Base-by-base conservation (phyloP, 148 eudicot genomes). In the Euryodendron excelsum region DNA sequence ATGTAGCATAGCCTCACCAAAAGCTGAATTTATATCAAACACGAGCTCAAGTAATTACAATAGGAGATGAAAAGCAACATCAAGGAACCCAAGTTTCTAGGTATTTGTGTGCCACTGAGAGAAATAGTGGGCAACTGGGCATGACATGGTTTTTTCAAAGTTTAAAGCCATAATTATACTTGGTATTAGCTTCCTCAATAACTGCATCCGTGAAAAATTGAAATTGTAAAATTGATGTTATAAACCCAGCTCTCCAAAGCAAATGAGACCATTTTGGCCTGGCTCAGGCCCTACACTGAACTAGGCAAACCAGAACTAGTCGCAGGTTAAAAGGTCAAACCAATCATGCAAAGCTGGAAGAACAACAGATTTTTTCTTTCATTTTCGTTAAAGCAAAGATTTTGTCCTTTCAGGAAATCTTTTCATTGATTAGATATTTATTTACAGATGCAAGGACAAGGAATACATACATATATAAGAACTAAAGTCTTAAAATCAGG, bases 1-100 rank as follows among this genome's bases (percentile, higher is more conserved):
- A 73, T 93, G 98, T 76, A 95, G 85, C 98, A 95, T 91, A 75
- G 94, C 92, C 92, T 95, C 94, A 47, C 98, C 98, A 84, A 95
- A 95, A 77, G 90, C 98, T 95, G 85, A 64, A 73, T 66, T 59
- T 39, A 53, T 25, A 39, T 18, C 66, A 64, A 64, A 69, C 2
- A 67, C 63, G 39, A 68, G 68, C 59, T 56, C 34, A 66, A 50
- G 20, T 66, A 9, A 11, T 11, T 55, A 12, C 20, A 30, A 37
- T 23, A 66, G 13, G 30, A 61, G 27, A 21, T 33, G 73, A 77
- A 23, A 25, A 55, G 33, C 45, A 53, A 1, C 45, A 68, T 1
- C 20, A 66, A 66, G 31, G 21, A n/a, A 50, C 59, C 28, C 14
- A 21, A 47, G 58, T 30, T 70, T 70, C 56, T 3, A n/a, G n/a